Conservation (phyloP, 2,329 filamentous ascomycete species). For the Emergomyces africanus region DNA sequence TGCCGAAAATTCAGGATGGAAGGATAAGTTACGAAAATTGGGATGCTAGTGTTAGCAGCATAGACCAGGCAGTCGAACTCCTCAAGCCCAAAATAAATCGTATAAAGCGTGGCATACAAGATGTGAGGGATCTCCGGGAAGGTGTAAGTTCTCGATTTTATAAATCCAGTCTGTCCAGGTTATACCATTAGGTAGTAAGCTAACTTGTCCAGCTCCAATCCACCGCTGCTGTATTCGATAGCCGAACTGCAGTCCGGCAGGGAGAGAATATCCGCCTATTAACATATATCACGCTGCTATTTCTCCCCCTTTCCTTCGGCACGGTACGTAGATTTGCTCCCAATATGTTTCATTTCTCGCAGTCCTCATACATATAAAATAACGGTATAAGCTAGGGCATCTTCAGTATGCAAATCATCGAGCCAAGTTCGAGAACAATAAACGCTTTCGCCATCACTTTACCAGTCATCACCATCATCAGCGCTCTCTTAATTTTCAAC, state of each 20-base stretch:
- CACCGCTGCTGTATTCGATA: conserved; percentile 12
- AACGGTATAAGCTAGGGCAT: conserved; percentile 1
- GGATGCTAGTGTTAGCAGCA: conserved; percentile 2
- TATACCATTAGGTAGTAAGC: neutral
- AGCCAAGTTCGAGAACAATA: neutral
- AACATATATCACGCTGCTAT: conserved; percentile 13
- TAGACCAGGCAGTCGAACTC: conserved; percentile 3
- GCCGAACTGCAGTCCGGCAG: conserved; percentile 12
- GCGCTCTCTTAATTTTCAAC: conserved; percentile 5
- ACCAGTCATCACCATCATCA: conserved; percentile 5
- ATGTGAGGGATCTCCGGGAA: conserved; percentile 5
- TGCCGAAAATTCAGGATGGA: conserved; percentile 4
- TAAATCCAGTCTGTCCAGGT: neutral
- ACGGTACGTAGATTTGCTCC: conserved; percentile 3
- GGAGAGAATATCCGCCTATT: conserved; percentile 13
- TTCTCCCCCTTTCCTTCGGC: conserved; percentile 12
- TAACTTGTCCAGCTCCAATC: conserved; percentile 3
- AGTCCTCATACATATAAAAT: neutral
- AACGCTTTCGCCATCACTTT: conserved; percentile 6
- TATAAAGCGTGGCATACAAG: conserved; percentile 3
- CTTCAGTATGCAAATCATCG: conserved; percentile 5
- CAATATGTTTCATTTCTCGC: neutral
- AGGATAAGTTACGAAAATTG: conserved; percentile 3
- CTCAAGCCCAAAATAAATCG: conserved; percentile 4
- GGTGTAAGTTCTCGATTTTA: neutral